A percentile compares a stretch with the other conserved stretches of the same genome.
phyloP scores from a whole-genome alignment of 352 stramenopile species.

The Phytopythium helicoides region DNA sequence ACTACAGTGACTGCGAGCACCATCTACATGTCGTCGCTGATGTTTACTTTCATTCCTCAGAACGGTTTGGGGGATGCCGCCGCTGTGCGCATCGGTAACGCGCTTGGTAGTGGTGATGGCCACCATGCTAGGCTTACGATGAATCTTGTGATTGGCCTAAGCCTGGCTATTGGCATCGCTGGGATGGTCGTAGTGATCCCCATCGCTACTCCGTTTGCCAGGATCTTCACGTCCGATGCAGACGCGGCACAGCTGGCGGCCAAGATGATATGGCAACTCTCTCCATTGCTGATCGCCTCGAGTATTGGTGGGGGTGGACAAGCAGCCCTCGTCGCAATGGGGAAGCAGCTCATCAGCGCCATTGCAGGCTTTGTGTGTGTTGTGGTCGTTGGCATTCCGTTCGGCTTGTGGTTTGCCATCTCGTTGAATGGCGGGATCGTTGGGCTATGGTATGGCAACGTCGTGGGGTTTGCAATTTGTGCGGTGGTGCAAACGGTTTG shows the following conservation, averaged over 20 bases:
- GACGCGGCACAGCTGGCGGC: background rate
- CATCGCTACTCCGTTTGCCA: conserved; percentile 11
- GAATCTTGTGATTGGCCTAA: background rate
- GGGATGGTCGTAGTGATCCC: background rate
- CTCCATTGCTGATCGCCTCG: background rate
- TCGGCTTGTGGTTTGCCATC: conserved; percentile 16
- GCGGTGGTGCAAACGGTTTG: conserved; percentile 12
- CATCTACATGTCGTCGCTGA: conserved; percentile 12
- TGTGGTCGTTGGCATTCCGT: conserved; percentile 13
- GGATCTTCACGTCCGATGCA: conserved; percentile 8
- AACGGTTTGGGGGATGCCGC: conserved; percentile 7
- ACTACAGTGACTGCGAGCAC: conserved; percentile 15
- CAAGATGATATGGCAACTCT: conserved; percentile 3
- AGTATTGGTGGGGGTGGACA: conserved; percentile 1
- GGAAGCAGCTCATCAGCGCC: conserved; percentile 9
- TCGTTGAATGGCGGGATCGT: conserved; percentile 13
- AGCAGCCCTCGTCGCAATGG: conserved; percentile 6
- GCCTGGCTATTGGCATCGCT: background rate
- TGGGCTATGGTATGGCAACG: conserved; percentile 18
- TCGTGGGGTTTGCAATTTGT: conserved; percentile 12
- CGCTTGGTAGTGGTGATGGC: conserved; percentile 12
- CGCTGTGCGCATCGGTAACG: conserved; percentile 16
- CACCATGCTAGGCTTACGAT: conserved; percentile 6
- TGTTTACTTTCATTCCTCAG: background rate
- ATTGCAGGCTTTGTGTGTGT: conserved; percentile 2